Evolutionary conservation across 306 rosid species (phyloP), one percentile per base, ranked within the genome.

Genomic region (Trifolium subterraneum): DNA sequence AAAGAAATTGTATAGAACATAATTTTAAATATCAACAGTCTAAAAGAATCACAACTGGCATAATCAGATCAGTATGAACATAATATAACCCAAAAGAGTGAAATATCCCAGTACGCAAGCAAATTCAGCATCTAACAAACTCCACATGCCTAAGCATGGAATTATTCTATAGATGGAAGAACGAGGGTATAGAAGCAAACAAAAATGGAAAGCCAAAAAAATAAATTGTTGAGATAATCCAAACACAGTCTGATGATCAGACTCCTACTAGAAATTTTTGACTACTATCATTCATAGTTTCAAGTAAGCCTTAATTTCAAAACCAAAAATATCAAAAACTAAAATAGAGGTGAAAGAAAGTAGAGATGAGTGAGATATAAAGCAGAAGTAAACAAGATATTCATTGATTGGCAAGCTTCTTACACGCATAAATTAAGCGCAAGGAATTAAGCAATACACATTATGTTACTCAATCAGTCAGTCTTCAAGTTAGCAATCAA

Each of bases 401-500:
- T 35, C 22, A 74, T 62, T 33, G 36, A 59, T 48, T 3, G 20
- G 27, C 48, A 58, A 45, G 15, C 29, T 7, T 39, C 59, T 14
- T n/a, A 16, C 2, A 20, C 8, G 50, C 25, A 63, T 29, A 61
- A 22, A 67, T 19, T 4, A 60, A 41, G 52, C 12, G 8, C 29
- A 44, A 1, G 44, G 18, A 20, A 20, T 48, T 22, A 4, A 58
- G 13, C 64, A 64, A 71, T 63, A 52, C 48, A 65, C 31, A 51
- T 11, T 23, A 41, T 50, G 4, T 16, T 18, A 7, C 38, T 35
- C 58, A 55, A 42, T 19, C 55, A 41, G 55, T 15, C 44, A 41
- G 38, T 51, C 65, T 66, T 29, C 39, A 36, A 9, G 16, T 51
- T 25, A 71, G 47, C 51, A 73, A 68, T 27, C 27, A 73, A 44